Evolutionary conservation across 2,329 filamentous ascomycete species (phyloP).

Genomic region (Penicillium palitans): DNA sequence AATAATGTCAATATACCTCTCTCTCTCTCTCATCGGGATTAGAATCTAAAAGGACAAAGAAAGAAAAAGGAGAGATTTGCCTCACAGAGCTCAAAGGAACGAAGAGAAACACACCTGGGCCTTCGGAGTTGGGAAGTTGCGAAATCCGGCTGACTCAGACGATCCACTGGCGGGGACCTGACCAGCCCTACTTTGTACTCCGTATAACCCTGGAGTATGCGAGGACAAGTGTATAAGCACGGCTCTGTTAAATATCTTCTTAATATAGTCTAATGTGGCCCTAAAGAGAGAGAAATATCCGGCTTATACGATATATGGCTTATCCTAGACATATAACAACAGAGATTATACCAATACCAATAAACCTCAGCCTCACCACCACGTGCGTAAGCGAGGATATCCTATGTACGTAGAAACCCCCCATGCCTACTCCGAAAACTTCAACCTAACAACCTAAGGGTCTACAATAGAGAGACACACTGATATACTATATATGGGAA

Average conservation of each 20-base stretch:
- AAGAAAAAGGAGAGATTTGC: not conserved
- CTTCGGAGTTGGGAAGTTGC: not conserved
- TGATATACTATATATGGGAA: not conserved
- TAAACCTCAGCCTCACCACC: not conserved
- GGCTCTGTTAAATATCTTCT: not conserved
- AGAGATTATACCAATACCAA: not conserved
- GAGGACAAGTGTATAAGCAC: not conserved
- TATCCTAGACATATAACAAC: not conserved
- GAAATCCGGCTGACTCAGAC: conserved; percentile 1
- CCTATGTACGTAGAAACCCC: not conserved
- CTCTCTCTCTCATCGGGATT: not conserved
- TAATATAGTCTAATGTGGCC: not conserved
- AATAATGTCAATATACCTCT: not conserved
- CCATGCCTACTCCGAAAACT: not conserved
- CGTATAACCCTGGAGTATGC: too few species aligned
- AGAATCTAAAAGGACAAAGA: not conserved
- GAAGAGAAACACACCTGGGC: not conserved
- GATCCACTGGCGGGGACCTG: not conserved
- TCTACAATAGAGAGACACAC: not conserved
- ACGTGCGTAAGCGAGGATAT: not conserved
- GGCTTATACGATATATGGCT: not conserved
- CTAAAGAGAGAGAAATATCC: not conserved
- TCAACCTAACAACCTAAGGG: not conserved
- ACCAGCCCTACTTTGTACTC: not conserved
- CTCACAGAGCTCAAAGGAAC: not conserved